A percentile compares a stretch with the other conserved stretches of the same genome.
phyloP scores from a whole-genome alignment of 805 yeast genomes.

The Monosporozyma aquatica region DNA sequence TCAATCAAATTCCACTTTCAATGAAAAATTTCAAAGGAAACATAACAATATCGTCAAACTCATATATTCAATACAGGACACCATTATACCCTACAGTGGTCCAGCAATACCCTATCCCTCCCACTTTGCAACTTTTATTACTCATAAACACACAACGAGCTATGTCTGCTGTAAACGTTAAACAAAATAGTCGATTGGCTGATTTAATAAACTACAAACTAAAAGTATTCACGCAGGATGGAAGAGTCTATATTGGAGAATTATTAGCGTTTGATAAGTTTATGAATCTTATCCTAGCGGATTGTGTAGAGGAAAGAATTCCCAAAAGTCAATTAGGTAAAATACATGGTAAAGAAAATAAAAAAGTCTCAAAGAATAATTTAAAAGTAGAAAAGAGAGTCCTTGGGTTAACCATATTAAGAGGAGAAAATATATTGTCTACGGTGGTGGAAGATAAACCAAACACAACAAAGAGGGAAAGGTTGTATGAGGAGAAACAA shows the following conservation, averaged over 20 bases:
- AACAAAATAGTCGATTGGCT: slow-evolving; percentile 29
- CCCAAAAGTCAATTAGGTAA: slow-evolving; percentile 46
- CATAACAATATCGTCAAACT: too few relatives aligned
- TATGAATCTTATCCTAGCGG: slow-evolving; percentile 77
- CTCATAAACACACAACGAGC: background rate
- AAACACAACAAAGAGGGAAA: slow-evolving; percentile 36
- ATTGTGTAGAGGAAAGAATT: slow-evolving; percentile 73
- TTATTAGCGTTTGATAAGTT: slow-evolving; percentile 82
- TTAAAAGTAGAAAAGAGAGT: slow-evolving; percentile 60
- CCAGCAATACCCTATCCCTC: too few relatives aligned
- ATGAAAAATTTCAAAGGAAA: background rate
- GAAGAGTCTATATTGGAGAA: slow-evolving; percentile 68
- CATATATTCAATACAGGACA: too few relatives aligned
- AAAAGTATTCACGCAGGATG: slow-evolving; percentile 67
- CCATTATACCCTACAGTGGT: too few relatives aligned
- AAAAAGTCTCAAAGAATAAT: too few relatives aligned
- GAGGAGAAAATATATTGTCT: slow-evolving; percentile 83
- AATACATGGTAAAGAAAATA: slow-evolving; percentile 20
- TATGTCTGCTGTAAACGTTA: slow-evolving; percentile 17
- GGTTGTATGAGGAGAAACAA: slow-evolving; percentile 25
- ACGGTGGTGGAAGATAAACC: slow-evolving; percentile 51
- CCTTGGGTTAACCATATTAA: slow-evolving; percentile 69
- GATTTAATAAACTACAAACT: slow-evolving; percentile 69
- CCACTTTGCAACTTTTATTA: too few relatives aligned
- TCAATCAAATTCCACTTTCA: too few relatives aligned